phyloP scores from a whole-genome alignment of 768 basidiomycete species.

The Cystobasidium tubakii region DNA sequence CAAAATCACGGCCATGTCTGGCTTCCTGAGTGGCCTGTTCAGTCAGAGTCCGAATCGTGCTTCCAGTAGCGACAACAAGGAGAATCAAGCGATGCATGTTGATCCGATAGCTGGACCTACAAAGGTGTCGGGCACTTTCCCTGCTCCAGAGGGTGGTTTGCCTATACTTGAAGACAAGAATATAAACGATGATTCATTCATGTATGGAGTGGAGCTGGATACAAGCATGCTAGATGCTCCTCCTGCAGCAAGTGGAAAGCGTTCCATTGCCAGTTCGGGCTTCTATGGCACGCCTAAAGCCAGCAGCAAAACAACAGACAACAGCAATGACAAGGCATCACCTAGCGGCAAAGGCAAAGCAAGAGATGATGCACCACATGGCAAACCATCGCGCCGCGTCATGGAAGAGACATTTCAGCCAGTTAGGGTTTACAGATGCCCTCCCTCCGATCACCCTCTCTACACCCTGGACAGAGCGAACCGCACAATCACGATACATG shows the following conservation, averaged over 20 bases:
- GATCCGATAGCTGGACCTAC: not conserved
- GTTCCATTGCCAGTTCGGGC: conserved; percentile 3
- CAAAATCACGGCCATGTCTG: not conserved
- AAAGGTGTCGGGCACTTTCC: not conserved
- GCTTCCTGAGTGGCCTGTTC: not conserved
- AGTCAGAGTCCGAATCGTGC: not conserved
- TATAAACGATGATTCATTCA: not conserved
- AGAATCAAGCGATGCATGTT: not conserved
- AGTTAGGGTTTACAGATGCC: conserved; percentile 12
- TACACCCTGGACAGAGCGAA: not conserved
- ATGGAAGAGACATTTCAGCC: not conserved
- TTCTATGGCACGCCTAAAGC: conserved; percentile 2
- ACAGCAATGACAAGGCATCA: not conserved
- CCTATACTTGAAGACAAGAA: not conserved
- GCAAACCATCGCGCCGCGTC: not conserved
- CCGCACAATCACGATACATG: conserved; percentile 16
- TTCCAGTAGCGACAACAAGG: not conserved
- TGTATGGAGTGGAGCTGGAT: conserved; percentile 4
- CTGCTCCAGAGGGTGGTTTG: not conserved
- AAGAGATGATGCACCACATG: not conserved
- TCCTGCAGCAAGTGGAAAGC: not conserved
- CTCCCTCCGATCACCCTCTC: not conserved
- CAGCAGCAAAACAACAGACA: not conserved
- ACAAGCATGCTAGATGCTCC: not conserved
- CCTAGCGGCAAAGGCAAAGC: not conserved